phyloP scores from a whole-genome alignment of 2,329 filamentous ascomycete species.

The Alternaria novae-zelandiae region DNA sequence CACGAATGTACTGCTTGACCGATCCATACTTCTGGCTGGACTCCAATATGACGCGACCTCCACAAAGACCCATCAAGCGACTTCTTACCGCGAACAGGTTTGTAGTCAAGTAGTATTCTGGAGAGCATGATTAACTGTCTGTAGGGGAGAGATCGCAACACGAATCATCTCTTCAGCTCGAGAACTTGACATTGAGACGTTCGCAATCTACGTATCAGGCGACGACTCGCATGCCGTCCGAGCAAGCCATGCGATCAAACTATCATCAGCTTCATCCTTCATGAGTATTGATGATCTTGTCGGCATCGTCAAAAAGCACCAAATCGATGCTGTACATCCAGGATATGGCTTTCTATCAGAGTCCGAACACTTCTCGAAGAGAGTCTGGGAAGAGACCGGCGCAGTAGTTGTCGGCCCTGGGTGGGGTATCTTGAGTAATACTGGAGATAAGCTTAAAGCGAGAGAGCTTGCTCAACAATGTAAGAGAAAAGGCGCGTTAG shows the following conservation, averaged over 20 bases:
- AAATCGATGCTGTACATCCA: constrained; percentile 64
- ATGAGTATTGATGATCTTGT: constrained; percentile 60
- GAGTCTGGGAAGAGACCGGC: constrained; percentile 58
- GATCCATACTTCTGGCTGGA: neutral
- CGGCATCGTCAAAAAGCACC: constrained; percentile 55
- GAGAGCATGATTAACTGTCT: neutral
- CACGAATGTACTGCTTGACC: neutral
- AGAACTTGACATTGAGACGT: constrained; percentile 64
- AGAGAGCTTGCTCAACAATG: constrained; percentile 59
- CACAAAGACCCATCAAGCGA: constrained; percentile 53
- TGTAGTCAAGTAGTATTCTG: neutral
- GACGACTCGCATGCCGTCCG: constrained; percentile 63
- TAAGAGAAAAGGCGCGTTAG: constrained; percentile 9
- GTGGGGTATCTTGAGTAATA: constrained; percentile 62
- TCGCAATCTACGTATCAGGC: constrained; percentile 61
- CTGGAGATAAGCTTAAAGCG: constrained; percentile 63
- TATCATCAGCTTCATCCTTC: constrained; percentile 61
- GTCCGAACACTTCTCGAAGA: constrained; percentile 57
- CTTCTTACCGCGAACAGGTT: constrained; percentile 63
- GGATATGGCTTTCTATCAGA: constrained; percentile 70
- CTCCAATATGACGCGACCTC: constrained; percentile 30
- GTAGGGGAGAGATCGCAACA: constrained; percentile 68
- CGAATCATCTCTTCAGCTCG: constrained; percentile 66
- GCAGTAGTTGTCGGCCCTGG: constrained; percentile 62
- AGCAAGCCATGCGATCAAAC: constrained; percentile 58